Evolutionary conservation across 1,284 basidiomycete species (phyloP), one percentile per base, ranked within the genome.

Genomic region (Trametes pubescens): DNA sequence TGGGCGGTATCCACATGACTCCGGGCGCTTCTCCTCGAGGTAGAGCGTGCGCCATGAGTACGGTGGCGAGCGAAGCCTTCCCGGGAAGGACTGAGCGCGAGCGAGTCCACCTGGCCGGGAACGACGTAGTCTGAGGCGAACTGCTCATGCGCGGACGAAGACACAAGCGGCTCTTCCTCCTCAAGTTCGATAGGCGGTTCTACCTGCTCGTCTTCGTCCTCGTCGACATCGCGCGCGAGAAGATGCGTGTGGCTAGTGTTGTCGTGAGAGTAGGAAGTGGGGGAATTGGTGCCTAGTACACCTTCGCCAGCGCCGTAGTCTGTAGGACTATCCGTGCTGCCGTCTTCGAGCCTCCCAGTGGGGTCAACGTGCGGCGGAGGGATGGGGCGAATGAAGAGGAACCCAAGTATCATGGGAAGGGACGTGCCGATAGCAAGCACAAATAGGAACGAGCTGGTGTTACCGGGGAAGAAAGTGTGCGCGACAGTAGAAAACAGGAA

Each of bases 401-500:
- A 80, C 0, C 91, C 93, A 11, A 92, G 64, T 22, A 92, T 68
- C 83, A 92, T 88, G 4, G 91, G 89, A 3, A 88, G 65, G 2
- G 88, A 81, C 1, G 91, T 92, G 1, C 93, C 93, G 2, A 90
- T 72, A 0, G 89, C 84, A 11, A 95, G 84, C n/a, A 91, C 73
- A 0, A 88, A 78, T 3, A 95, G 77, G 61, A 94, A 88, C 5
- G 85, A 84, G 4, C 86, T 87, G 0, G 90, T 92, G 69, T 93
- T 82, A 0, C 90, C 92, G 0, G 89, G 86, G 67, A 87, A 94
- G 32, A 89, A 70, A 0, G 81, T 67, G 61, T 92, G 87, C 0
- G 90, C 86, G 21, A 93, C 74, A 0, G 85, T 82, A 24, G 89
- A 89, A 77, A 94, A 95, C 62, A 90, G 80, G 77, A 94, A 94